phyloP scores from a whole-genome alignment of 176 grass and related monocot genomes.

The Hordeum vulgare region MorexV3_pseudomolecules_assembly NC_058522.1:529853613-529854112 shows the following conservation, averaged over 20 bases:
- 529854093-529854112: neutral
- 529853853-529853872: neutral
- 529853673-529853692: neutral
- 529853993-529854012: slow-evolving; percentile 96
- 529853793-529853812: neutral
- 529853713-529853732: neutral
- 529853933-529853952: slow-evolving; percentile 42
- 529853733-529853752: neutral
- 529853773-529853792: neutral
- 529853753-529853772: neutral
- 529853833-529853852: neutral
- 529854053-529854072: slow-evolving; percentile 94
- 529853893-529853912: neutral
- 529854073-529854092: slow-evolving; percentile 47
- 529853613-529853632: neutral
- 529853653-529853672: neutral
- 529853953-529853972: slow-evolving; percentile 73
- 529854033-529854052: slow-evolving; percentile 54
- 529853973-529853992: slow-evolving; percentile 86
- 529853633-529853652: neutral
- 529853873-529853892: neutral
- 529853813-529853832: neutral
- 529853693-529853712: neutral
- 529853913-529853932: neutral
- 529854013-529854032: slow-evolving; percentile 64